Percentiles rank a stretch among this genome's conserved stretches.
Conservation (phyloP, 2,329 filamentous ascomycete species). For the Aspergillus japonicus region DNA sequence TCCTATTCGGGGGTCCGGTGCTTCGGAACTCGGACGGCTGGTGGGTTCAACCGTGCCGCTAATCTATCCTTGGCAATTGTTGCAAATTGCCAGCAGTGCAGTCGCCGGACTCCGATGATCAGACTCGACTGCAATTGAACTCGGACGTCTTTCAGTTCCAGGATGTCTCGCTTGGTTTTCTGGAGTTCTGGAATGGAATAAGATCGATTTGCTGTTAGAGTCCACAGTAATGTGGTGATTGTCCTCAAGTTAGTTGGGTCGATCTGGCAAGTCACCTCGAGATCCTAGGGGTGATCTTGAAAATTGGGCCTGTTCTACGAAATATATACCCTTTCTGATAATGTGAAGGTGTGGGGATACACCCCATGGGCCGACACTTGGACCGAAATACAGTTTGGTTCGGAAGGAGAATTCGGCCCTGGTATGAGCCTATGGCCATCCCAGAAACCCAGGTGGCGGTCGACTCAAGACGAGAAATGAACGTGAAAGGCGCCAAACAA, state of each 20-base stretch:
- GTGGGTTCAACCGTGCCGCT: not conserved
- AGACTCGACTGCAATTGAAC: too few relatives aligned
- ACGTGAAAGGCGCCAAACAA: slow-evolving; percentile 9
- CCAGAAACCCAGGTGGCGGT: slow-evolving; percentile 15
- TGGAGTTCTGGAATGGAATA: too few relatives aligned
- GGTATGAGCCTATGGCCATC: slow-evolving; percentile 8
- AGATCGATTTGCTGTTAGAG: too few relatives aligned
- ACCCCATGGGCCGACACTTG: slow-evolving; percentile 8
- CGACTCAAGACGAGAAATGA: slow-evolving; percentile 5
- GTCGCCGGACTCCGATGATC: not conserved
- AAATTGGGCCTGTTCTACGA: not conserved
- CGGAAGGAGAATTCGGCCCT: slow-evolving; percentile 23
- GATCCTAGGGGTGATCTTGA: not conserved
- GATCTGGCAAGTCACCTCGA: not conserved
- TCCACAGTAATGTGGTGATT: too few relatives aligned
- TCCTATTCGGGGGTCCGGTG: not conserved
- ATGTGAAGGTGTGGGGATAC: slow-evolving; percentile 9
- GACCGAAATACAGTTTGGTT: slow-evolving; percentile 15
- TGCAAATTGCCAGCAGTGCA: not conserved
- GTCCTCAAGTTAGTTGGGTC: too few relatives aligned
- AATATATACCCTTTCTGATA: slow-evolving; percentile 8
- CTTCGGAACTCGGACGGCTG: not conserved
- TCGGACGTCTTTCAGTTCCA: too few relatives aligned
- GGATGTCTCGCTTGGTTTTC: too few relatives aligned
- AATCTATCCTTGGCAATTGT: not conserved